phyloP scores from a whole-genome alignment of 2,329 filamentous ascomycete species.

The Fusarium aywerte region DNA sequence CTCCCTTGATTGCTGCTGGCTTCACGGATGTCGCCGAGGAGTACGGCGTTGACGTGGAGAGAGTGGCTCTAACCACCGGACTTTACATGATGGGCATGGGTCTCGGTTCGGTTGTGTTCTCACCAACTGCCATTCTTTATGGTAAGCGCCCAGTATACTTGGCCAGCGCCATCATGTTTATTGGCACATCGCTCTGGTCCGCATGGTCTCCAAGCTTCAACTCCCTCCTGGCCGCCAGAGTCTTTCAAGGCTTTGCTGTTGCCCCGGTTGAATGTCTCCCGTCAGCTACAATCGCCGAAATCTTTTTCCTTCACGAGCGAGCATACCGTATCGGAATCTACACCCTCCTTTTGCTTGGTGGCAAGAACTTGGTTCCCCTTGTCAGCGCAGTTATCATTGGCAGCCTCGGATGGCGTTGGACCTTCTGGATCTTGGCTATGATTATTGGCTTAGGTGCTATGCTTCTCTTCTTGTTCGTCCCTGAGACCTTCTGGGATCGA shows the following conservation, averaged over 20 bases:
- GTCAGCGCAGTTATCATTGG: constrained; percentile 88
- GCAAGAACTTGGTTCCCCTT: constrained; percentile 90
- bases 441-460: constrained; percentile 76
- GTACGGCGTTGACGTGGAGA: constrained; percentile 72
- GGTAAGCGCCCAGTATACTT: constrained; percentile 95
- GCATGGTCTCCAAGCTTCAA: constrained; percentile 82
- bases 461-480: constrained; percentile 88
- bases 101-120: constrained; percentile 83
- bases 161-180: constrained; percentile 78
- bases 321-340: constrained; percentile 95
- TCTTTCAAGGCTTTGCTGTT: constrained; percentile 88
- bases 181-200: constrained; percentile 83
- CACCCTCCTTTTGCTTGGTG: constrained; percentile 85
- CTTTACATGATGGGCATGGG: constrained; percentile 95
- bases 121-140: constrained; percentile 88
- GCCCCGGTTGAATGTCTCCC: constrained; percentile 93
- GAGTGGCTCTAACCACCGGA: constrained; percentile 87
- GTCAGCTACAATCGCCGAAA: constrained; percentile 93
- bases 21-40: constrained; percentile 81
- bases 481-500: constrained; percentile 96
- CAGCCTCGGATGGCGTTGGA: constrained; percentile 85
- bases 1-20: constrained; percentile 87
- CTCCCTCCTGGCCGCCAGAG: constrained; percentile 81
- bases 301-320: constrained; percentile 94
- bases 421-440: constrained; percentile 89